These are phyloP conservation scores for Euphorbia schlechtendalii DNA, from an alignment of 441 rosid genomes.

Conservation along the genomic window DNA sequence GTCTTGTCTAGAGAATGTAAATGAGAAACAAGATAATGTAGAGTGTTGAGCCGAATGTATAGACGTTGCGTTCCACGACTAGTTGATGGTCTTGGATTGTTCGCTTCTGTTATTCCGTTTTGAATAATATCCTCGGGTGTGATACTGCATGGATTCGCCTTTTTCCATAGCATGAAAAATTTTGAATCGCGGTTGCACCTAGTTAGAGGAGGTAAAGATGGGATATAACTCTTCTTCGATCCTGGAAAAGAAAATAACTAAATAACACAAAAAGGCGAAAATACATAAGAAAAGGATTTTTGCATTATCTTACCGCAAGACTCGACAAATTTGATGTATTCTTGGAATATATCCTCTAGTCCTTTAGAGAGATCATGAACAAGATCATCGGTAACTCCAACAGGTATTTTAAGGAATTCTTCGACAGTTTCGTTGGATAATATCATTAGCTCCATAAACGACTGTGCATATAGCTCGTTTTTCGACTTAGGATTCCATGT, in stretches of 20 bases:
- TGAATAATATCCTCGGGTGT: slow-evolving; percentile 26
- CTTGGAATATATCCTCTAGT: slow-evolving; percentile 55
- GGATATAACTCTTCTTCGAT: slow-evolving; percentile 71
- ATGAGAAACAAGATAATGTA: slow-evolving; percentile 60
- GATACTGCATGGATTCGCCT: slow-evolving; percentile 53
- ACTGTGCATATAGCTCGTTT: slow-evolving; percentile 72
- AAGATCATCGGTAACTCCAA: slow-evolving; percentile 63
- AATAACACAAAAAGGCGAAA: background rate
- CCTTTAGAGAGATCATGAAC: slow-evolving; percentile 65
- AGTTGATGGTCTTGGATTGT: slow-evolving; percentile 69
- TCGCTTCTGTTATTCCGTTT: slow-evolving; percentile 30
- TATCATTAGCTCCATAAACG: slow-evolving; percentile 62
- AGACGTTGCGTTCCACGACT: slow-evolving; percentile 86
- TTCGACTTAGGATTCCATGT: slow-evolving; percentile 92
- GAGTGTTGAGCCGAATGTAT: slow-evolving; percentile 74
- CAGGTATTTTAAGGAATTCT: slow-evolving; percentile 69
- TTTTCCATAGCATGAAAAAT: slow-evolving; percentile 64
- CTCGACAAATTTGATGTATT: slow-evolving; percentile 59
- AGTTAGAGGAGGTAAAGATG: slow-evolving; percentile 72
- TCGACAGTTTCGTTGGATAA: slow-evolving; percentile 50
- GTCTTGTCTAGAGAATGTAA: slow-evolving; percentile 67
- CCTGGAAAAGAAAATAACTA: slow-evolving; percentile 31
- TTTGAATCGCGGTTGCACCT: slow-evolving; percentile 72
- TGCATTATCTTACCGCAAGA: slow-evolving; percentile 74
- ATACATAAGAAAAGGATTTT: too few relatives aligned